phyloP scores from a whole-genome alignment of 768 basidiomycete genomes.

The Amanita pseudoporphyria region DNA sequence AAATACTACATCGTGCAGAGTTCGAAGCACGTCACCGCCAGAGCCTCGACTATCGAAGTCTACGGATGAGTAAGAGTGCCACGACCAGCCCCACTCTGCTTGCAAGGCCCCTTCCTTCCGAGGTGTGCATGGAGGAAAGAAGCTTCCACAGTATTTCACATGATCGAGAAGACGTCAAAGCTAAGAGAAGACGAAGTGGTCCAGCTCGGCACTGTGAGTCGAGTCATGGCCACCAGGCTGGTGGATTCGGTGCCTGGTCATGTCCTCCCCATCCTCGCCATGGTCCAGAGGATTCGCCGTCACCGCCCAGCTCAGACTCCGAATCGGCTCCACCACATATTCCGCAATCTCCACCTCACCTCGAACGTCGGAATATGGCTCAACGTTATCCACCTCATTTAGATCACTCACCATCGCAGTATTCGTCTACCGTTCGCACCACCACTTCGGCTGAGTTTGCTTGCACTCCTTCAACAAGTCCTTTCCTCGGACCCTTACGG shows the following conservation, averaged over 20 bases:
- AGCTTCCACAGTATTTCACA: constrained; percentile 30
- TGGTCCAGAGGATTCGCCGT: constrained; percentile 53
- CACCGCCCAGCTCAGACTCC: constrained; percentile 63
- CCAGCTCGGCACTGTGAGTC: constrained; percentile 36
- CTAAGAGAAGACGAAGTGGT: constrained; percentile 41
- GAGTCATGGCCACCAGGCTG: constrained; percentile 17
- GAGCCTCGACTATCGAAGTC: constrained; percentile 14
- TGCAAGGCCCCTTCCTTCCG: constrained; percentile 22
- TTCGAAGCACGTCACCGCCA: constrained; percentile 46
- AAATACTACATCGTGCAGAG: constrained; percentile 61
- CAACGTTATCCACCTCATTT: constrained; percentile 13
- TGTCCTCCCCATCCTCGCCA: constrained; percentile 25
- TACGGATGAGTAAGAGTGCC: constrained; percentile 48
- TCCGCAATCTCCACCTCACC: constrained; percentile 24
- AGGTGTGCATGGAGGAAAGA: constrained; percentile 23
- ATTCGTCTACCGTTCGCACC: constrained; percentile 20
- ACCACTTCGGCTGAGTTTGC: constrained; percentile 24
- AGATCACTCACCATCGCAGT: constrained; percentile 23
- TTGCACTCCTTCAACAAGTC: constrained; percentile 66
- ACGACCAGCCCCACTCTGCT: constrained; percentile 47
- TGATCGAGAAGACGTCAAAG: constrained; percentile 21
- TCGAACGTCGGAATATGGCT: constrained; percentile 19
- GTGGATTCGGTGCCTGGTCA: constrained; percentile 14
- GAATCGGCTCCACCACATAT: constrained; percentile 31
- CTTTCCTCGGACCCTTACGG: constrained; percentile 70